Evolutionary conservation across 1,139 yeast species (phyloP).

Genomic region (Yamadazyma kanchanaburiensis): DNA sequence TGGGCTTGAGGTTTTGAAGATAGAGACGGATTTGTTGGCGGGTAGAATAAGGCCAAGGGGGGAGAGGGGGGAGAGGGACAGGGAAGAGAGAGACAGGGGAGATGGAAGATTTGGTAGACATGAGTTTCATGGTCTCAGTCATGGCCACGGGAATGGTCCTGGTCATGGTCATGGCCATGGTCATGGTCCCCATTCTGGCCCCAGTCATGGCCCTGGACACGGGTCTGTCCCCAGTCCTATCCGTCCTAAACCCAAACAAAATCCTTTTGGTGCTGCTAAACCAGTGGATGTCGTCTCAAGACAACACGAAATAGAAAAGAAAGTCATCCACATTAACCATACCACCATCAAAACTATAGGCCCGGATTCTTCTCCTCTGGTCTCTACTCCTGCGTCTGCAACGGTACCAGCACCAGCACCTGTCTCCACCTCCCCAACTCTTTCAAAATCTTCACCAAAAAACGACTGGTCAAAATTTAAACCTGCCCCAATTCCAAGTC

Average conservation of each 20-base stretch:
- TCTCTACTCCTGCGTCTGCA: background rate
- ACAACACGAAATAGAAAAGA: constrained; percentile 13
- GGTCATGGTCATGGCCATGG: constrained; percentile 6
- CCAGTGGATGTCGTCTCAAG: constrained; percentile 41
- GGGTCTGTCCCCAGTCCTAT: background rate
- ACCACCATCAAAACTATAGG: constrained; percentile 57
- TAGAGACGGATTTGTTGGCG: constrained; percentile 29
- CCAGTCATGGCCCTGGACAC: constrained; percentile 1
- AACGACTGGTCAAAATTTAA: constrained; percentile 6
- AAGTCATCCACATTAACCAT: constrained; percentile 49
- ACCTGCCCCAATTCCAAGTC: constrained; percentile 14
- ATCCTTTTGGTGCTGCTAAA: constrained; percentile 47
- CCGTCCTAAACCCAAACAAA: constrained; percentile 21
- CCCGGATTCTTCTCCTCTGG: too few species aligned
- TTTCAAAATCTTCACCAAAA: background rate
- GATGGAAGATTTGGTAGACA: constrained; percentile 1
- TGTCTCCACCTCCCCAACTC: background rate
- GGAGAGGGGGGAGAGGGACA: too few species aligned
- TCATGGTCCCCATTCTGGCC: constrained; percentile 2
- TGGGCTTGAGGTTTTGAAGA: constrained; percentile 24
- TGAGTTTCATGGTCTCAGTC: constrained; percentile 1
- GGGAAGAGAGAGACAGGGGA: background rate
- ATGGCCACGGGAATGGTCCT: constrained; percentile 3
- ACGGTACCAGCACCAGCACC: background rate
- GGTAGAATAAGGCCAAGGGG: constrained; percentile 15